phyloP scores from a whole-genome alignment of 1,139 yeast genomes.

The Pneumocystis murina region DNA sequence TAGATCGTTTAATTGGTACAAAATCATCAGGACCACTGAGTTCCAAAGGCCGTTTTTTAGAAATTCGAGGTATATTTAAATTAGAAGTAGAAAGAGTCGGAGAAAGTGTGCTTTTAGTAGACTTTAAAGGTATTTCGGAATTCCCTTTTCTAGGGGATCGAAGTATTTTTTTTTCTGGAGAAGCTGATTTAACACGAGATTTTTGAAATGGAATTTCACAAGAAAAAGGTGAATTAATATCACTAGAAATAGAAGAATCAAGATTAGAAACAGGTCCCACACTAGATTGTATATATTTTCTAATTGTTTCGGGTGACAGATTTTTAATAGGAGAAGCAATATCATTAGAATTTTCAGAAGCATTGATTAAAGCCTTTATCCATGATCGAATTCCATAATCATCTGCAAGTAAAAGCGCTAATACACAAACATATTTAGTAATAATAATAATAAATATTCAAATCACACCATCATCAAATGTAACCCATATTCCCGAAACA shows the following conservation, averaged over 20 bases:
- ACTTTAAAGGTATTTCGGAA: neutral
- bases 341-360: slow-evolving; percentile 1
- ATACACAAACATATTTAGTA: neutral
- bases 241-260: neutral
- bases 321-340: neutral
- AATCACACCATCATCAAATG: slow-evolving; percentile 4
- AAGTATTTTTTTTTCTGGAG: neutral
- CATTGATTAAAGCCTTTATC: slow-evolving; percentile 7
- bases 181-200: neutral
- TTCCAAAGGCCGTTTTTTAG: neutral
- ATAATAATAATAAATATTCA: neutral
- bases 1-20: slow-evolving; percentile 7
- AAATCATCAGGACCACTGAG: neutral
- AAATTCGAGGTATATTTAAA: neutral
- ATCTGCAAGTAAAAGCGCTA: slow-evolving; percentile 6
- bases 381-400: slow-evolving; percentile 10
- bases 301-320: neutral
- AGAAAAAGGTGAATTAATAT: neutral
- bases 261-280: neutral
- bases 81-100: neutral
- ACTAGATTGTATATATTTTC: neutral
- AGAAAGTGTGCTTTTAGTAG: neutral
- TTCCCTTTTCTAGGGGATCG: neutral
- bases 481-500: slow-evolving; percentile 10
- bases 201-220: neutral